A percentile compares a stretch with the other conserved stretches of the same genome.
Conservation (phyloP, 805 yeast species). For the Candida ipomoeae region DNA sequence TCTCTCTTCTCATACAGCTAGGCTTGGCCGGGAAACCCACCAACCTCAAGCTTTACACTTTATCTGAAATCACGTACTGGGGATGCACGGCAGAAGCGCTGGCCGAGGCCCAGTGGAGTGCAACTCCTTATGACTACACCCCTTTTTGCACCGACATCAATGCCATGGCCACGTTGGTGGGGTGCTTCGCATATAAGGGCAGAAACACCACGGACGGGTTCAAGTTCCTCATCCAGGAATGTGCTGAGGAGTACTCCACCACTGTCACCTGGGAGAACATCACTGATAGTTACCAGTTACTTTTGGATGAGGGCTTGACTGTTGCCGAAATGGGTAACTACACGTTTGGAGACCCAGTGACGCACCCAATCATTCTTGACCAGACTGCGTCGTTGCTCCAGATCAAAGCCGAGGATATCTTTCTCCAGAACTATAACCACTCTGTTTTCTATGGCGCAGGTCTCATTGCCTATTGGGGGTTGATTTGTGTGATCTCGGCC, state of each 20-base stretch:
- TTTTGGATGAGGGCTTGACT: constrained; percentile 5
- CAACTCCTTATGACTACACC: constrained; percentile 6
- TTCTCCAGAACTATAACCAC: constrained; percentile 35
- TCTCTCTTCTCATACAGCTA: constrained; percentile 2
- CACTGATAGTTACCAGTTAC: constrained; percentile 9
- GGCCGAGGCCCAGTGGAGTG: constrained; percentile 6
- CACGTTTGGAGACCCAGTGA: constrained; percentile 23
- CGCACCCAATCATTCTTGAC: constrained; percentile 14
- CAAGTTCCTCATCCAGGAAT: constrained; percentile 7
- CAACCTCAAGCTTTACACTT: constrained; percentile 6
- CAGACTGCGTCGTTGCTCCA: constrained; percentile 9
- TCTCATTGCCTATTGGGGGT: constrained; percentile 46
- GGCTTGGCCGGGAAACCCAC: constrained; percentile 11
- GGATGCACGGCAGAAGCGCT: constrained; percentile 10
- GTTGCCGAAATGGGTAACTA: constrained; percentile 8
- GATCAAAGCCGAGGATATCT: constrained; percentile 26
- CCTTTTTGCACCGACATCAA: constrained; percentile 11
- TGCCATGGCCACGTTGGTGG: constrained; percentile 13
- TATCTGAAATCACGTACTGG: constrained; percentile 9
- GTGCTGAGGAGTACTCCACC: constrained; percentile 5
- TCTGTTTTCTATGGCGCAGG: constrained; percentile 38
- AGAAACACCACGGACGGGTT: constrained; percentile 6
- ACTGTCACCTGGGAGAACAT: constrained; percentile 9
- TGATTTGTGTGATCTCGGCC: constrained; percentile 39
- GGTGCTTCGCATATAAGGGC: constrained; percentile 9